Evolutionary conservation across 148 eudicot species (phyloP), one percentile per base, ranked within the genome.

Genomic region (Cornus suecica): DNA sequence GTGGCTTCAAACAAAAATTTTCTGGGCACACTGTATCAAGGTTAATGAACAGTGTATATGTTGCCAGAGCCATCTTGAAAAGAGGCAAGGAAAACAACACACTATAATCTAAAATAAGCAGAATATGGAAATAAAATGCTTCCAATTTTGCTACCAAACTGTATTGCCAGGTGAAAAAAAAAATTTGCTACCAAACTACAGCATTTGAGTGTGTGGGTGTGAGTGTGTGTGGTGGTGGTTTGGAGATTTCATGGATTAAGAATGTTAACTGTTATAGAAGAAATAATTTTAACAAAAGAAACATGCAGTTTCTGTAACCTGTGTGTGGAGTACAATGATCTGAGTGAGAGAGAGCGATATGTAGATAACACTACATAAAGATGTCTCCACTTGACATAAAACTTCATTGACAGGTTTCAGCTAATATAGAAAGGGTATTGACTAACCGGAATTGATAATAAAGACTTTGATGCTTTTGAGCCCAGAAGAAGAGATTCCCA

Each of bases 401-500:
- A 37, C 42, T 8, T 37, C 23, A 18, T 29, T 60, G 27, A 58
- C 27, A 52, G 32, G 71, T 20, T 25, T 22, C 31, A 54, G 13
- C 25, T 23, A 29, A 65, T n/a, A 10, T 18, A 15, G 15, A 54
- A 54, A 65, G 58, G 28, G 22, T 28, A 41, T 34, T 52, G 54
- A 90, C 99, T 77, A 76, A 93, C 99, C 83, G 90, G 90, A 83
- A 89, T 84, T 76, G 87, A 37, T 74, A 91, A 84, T 62, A 90
- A 75, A 20, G 98, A 80, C 77, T 83, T 88, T 56, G 99, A 90
- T 30, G 93, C 80, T 65, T 73, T 82, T 75, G 88, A 78, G 74
- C 92, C 95, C 70, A 83, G 56, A 71, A 96, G 92, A 71, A 79
- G 78, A 42, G 98, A 88, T 80, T 96, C 99, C 99, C 98, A 93